Evolutionary conservation across 169 alveolate species (phyloP).

Genomic region (Cryptosporidium ubiquitum): DNA sequence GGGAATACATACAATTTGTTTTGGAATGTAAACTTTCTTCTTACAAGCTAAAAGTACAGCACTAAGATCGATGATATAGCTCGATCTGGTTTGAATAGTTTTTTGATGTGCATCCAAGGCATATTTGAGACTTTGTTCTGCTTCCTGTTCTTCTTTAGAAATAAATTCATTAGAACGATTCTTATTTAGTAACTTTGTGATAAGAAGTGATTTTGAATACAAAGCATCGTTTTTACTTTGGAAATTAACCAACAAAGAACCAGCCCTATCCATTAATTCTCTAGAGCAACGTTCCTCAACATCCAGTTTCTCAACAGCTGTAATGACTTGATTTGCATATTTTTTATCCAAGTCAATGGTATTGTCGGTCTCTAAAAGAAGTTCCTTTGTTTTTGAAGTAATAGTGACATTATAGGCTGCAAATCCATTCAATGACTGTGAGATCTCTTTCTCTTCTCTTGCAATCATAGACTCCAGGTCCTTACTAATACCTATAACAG

Average conservation of each 20-base stretch:
- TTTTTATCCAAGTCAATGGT: background rate
- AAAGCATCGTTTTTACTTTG: slow-evolving; percentile 29
- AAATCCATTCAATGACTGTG: background rate
- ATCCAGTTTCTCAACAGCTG: background rate
- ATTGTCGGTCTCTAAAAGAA: background rate
- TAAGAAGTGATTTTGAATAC: background rate
- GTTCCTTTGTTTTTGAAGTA: background rate
- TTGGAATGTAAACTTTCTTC: slow-evolving; percentile 17
- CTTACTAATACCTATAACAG: background rate
- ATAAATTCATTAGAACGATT: background rate
- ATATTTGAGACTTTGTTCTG: background rate
- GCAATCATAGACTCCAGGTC: background rate
- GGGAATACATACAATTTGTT: background rate
- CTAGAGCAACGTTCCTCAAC: background rate
- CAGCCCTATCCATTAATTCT: background rate
- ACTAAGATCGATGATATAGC: background rate
- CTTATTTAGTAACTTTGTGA: slow-evolving; percentile 1
- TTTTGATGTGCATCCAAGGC: background rate
- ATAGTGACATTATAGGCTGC: background rate
- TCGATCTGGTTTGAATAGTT: background rate
- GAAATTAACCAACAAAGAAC: background rate
- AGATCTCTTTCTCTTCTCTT: background rate
- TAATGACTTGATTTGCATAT: background rate
- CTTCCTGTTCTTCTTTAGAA: slow-evolving; percentile 3
- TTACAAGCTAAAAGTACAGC: background rate